Percentiles rank a stretch among this genome's conserved stretches.
Evolutionary conservation across 345 rosid genomes (phyloP).

Genomic region (Corchorus olitorius): DNA sequence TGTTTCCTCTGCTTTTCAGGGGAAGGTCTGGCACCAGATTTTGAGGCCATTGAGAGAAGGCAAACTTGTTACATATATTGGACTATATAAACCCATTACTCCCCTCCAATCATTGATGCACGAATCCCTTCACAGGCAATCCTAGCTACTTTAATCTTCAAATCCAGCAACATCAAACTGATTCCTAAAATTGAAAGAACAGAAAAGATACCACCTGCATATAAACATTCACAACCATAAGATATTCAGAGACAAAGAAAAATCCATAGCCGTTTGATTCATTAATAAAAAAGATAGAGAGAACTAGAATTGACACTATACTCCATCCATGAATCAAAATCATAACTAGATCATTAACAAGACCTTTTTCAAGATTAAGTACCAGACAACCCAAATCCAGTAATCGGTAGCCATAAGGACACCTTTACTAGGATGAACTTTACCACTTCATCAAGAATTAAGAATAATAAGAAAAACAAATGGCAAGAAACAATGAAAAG

Average conservation of each 20-base stretch:
- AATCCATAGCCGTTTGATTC: background rate
- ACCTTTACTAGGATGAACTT: background rate
- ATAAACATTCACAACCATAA: slow-evolving; percentile 2
- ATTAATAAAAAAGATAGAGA: background rate
- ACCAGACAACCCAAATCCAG: background rate
- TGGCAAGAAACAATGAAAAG: slow-evolving; percentile 3
- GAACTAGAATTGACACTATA: background rate
- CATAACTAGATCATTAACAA: slow-evolving; percentile 8
- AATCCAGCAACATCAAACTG: slow-evolving; percentile 21
- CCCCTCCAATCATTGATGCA: slow-evolving; percentile 25
- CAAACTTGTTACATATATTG: slow-evolving; percentile 24
- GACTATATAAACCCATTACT: slow-evolving; percentile 35
- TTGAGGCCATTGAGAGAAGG: slow-evolving; percentile 56
- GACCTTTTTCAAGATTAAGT: slow-evolving; percentile 6
- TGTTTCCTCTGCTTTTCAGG: slow-evolving; percentile 45
- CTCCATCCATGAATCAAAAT: slow-evolving; percentile 10
- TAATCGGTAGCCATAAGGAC: background rate
- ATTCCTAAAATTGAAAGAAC: slow-evolving; percentile 28
- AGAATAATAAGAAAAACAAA: background rate
- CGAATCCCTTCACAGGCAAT: slow-evolving; percentile 24
- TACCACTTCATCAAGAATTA: slow-evolving; percentile 1
- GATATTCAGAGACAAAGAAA: background rate
- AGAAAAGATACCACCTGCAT: slow-evolving; percentile 20
- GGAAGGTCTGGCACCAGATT: slow-evolving; percentile 39
- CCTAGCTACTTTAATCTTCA: slow-evolving; percentile 29